Base-by-base conservation (phyloP, 2,329 filamentous ascomycete genomes). In the Huntiella omanensis region DNA sequence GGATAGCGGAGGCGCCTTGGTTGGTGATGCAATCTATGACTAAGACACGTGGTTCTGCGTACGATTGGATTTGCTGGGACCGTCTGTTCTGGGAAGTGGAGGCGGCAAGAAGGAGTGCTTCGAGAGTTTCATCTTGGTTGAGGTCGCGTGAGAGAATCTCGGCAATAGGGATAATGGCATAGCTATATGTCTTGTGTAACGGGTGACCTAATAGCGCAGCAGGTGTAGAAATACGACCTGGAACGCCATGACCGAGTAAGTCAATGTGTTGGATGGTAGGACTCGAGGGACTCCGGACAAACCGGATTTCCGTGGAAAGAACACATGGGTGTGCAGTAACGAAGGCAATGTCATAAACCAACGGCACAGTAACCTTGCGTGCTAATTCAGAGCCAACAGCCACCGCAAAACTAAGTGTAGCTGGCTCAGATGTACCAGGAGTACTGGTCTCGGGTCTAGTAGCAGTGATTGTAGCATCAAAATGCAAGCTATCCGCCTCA, bases 321-420 rank as follows among this genome's bases (percentile, higher is more conserved):
- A 71, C 67, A 53, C 77, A 81, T 0, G 77, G 77, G 52, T 79
- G 74, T 0, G 75, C 75, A 1, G 77, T 79, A 13, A 79, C 71
- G 55, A 80, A 80, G 53, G 70, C 70, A 16, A 79, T 66, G 49
- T 80, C 75, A 52, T 75, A 70, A 4, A 60, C 59, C 7, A 81
- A 58, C 1, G 64, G 54, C 44, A 69, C 64, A 1, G 62, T 63
- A 45, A 49, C 48, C 34, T 49, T 44, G 6, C 40, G 40, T n/a
- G 45, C 16, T 8, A 49, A 36, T 13, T 49, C 48, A 11, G 38
- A 33, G 40, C 62, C 60, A 37, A 63, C 54, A 1, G 57, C 56
- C 4, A 64, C 60, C 2, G 51, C 54, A 41, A 64, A 64, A 37
- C 54, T 58, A 42, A 63, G 47, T 28, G 54, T 58, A 34, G 61